Conservation (phyloP, 441 rosid species). For the Biscutella laevigata region DNA sequence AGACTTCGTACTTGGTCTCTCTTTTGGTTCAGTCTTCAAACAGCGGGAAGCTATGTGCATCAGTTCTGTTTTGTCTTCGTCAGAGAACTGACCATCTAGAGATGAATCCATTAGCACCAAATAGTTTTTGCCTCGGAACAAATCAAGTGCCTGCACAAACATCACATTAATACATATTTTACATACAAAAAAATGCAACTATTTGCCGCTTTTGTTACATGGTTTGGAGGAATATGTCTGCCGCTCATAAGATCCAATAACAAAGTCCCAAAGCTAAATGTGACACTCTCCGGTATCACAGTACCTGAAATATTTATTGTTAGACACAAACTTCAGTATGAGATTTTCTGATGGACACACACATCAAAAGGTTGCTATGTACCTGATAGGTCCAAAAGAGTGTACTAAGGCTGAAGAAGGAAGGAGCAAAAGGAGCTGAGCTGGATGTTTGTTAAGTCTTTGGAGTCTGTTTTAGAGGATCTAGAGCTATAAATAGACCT, state of each 20-base stretch:
- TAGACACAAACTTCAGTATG: neutral
- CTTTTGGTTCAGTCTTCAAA: conserved; percentile 69
- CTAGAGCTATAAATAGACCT: too few species aligned
- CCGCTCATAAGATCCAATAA: conserved; percentile 27
- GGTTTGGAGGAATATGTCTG: conserved; percentile 23
- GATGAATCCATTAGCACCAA: conserved; percentile 84
- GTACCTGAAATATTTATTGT: conserved; percentile 6
- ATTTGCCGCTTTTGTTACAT: conserved; percentile 3
- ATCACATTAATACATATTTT: neutral
- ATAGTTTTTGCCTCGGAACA: conserved; percentile 67
- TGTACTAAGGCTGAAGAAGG: too few species aligned
- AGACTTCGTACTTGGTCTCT: conserved; percentile 78
- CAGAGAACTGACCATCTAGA: conserved; percentile 80
- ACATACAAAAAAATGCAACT: neutral
- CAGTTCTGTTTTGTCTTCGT: conserved; percentile 77
- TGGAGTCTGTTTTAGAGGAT: too few species aligned
- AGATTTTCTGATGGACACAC: neutral
- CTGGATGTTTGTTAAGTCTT: too few species aligned
- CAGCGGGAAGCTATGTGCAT: conserved; percentile 79
- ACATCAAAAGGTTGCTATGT: conserved; percentile 2
- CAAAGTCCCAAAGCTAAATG: conserved; percentile 23
- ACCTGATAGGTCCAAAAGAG: too few species aligned
- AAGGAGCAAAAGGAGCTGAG: too few species aligned
- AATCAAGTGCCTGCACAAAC: conserved; percentile 69
- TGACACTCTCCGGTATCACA: conserved; percentile 25